A percentile compares a stretch with the other conserved stretches of the same genome.
phyloP scores from a whole-genome alignment of 192 early-diverging fungal species.

The Dispira parvispora region DNA sequence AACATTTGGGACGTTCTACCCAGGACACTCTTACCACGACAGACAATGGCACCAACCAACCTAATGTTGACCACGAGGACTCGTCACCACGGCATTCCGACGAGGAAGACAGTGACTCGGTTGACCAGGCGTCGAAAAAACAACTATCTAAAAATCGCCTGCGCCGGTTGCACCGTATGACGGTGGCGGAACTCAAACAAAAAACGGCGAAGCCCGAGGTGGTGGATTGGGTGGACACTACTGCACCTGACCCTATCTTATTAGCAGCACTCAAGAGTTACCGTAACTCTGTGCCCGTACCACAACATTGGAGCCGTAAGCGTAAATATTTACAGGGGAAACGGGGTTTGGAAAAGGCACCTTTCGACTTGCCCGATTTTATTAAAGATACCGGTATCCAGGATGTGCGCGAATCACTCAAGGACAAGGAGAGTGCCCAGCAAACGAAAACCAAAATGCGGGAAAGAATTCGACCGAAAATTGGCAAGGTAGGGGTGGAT shows the following conservation, averaged over 20 bases:
- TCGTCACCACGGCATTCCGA: not conserved
- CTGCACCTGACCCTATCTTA: conserved; percentile 75
- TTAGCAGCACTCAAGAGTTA: conserved; percentile 80
- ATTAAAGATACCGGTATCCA: conserved; percentile 96
- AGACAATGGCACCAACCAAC: too few species aligned
- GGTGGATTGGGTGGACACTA: conserved; percentile 94
- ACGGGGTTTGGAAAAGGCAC: conserved; percentile 87
- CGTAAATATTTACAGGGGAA: conserved; percentile 95
- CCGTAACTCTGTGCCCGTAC: conserved; percentile 90
- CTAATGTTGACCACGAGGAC: too few species aligned
- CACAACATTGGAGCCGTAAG: conserved; percentile 90
- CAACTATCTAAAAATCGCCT: conserved; percentile 27
- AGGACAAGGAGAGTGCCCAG: conserved; percentile 71
- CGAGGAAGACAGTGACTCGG: not conserved
- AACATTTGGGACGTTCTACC: too few species aligned
- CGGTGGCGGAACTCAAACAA: conserved; percentile 88
- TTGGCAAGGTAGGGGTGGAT: conserved; percentile 92
- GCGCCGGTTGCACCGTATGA: conserved; percentile 35
- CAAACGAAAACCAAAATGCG: conserved; percentile 70
- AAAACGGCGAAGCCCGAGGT: conserved; percentile 80
- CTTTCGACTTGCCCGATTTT: conserved; percentile 92
- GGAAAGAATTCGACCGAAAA: conserved; percentile 79
- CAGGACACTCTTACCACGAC: too few species aligned
- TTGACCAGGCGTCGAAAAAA: not conserved
- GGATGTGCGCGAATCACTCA: conserved; percentile 80